phyloP scores from a whole-genome alignment of 306 rosid species.

The Hylodesmum podocarpum region DNA sequence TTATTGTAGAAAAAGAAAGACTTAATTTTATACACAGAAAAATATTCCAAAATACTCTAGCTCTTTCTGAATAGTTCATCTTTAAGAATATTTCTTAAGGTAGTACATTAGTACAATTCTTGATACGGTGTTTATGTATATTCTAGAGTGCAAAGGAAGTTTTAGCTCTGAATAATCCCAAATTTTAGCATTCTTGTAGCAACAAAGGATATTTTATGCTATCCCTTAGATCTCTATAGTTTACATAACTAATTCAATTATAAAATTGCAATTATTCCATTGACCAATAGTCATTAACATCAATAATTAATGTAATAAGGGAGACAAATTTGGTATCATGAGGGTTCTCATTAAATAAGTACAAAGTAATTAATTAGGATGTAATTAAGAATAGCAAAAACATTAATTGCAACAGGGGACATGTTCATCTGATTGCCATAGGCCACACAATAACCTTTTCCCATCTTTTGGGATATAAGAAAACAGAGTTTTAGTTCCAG shows the following conservation, averaged over 20 bases:
- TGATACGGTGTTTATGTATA: constrained; percentile 24
- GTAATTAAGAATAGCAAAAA: constrained; percentile 16
- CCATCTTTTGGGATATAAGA: constrained; percentile 18
- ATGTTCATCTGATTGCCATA: constrained; percentile 6
- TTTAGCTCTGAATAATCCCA: background rate
- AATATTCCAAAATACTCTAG: constrained; percentile 48
- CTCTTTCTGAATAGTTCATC: constrained; percentile 17
- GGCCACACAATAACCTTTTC: constrained; percentile 1
- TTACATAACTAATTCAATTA: constrained; percentile 1
- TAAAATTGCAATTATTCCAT: background rate
- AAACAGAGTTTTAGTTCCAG: constrained; percentile 3
- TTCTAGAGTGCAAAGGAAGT: constrained; percentile 18
- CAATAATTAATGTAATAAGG: constrained; percentile 27
- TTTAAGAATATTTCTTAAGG: constrained; percentile 45
- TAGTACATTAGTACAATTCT: constrained; percentile 49
- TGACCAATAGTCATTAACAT: background rate
- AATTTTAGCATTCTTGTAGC: background rate
- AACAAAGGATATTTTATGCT: constrained; percentile 6
- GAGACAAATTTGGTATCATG: constrained; percentile 32
- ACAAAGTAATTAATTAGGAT: constrained; percentile 28
- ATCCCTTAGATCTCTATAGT: background rate
- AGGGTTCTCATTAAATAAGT: constrained; percentile 36
- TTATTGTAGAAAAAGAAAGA: constrained; percentile 10
- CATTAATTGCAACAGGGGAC: constrained; percentile 11
- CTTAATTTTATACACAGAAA: constrained; percentile 22